These are phyloP conservation scores for Zoysia pacifica DNA, from an alignment of 176 grass and related monocot genomes.

Conservation along the genomic window DNA sequence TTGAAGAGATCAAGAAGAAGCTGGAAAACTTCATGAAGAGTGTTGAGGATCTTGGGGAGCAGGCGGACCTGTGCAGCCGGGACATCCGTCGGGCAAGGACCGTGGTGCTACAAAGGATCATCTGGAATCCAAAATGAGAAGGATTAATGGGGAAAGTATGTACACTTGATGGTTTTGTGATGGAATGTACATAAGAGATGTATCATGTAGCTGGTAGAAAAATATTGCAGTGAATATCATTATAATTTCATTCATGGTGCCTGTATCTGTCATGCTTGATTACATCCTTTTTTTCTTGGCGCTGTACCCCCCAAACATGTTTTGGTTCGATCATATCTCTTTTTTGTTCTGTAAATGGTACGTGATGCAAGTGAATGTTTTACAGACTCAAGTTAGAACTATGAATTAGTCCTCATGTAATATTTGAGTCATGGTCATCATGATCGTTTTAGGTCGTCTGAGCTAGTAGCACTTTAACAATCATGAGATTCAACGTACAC, in stretches of 20 bases:
- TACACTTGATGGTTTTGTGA: slow-evolving; percentile 44
- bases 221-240: slow-evolving; percentile 24
- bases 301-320: neutral
- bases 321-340: neutral
- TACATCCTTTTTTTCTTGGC: neutral
- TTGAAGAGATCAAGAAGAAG: slow-evolving; percentile 58
- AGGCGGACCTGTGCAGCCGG: slow-evolving; percentile 51
- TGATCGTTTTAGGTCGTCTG: slow-evolving; percentile 1
- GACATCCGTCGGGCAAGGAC: slow-evolving; percentile 51
- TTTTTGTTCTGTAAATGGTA: neutral
- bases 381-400: neutral
- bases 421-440: slow-evolving; percentile 6
- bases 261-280: neutral
- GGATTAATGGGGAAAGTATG: neutral
- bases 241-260: slow-evolving; percentile 17
- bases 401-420: neutral
- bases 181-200: slow-evolving; percentile 58
- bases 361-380: neutral
- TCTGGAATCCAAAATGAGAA: neutral
- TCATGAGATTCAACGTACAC: slow-evolving; percentile 13
- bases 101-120: slow-evolving; percentile 60
- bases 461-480: slow-evolving; percentile 5
- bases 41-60: slow-evolving; percentile 53
- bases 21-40: slow-evolving; percentile 60
- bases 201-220: slow-evolving; percentile 16